Conservation (phyloP, 495 filamentous ascomycete genomes). For the Penicillium nucicola region DNA sequence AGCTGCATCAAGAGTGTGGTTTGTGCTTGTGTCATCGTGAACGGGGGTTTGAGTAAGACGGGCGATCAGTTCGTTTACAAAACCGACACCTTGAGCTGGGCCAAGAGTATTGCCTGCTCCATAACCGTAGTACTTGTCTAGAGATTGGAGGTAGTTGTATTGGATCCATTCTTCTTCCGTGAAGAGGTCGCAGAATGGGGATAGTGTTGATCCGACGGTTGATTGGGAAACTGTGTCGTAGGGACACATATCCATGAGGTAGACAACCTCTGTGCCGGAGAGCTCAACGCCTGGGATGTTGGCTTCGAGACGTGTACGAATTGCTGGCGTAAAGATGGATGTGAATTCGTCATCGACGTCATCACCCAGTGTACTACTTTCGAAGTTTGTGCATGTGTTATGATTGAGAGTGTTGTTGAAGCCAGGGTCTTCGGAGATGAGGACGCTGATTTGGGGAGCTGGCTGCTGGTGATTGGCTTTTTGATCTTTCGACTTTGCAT, state of each 20-base stretch:
- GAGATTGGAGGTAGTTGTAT: constrained; percentile 73
- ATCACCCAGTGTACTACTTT: constrained; percentile 42
- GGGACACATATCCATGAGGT: constrained; percentile 82
- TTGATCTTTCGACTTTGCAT: constrained; percentile 48
- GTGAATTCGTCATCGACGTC: constrained; percentile 52
- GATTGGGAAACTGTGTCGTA: constrained; percentile 67
- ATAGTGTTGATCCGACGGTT: constrained; percentile 33
- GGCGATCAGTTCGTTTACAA: constrained; percentile 80
- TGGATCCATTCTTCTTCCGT: constrained; percentile 62
- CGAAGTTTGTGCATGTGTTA: constrained; percentile 62
- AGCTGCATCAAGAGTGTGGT: constrained; percentile 63
- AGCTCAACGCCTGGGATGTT: constrained; percentile 61
- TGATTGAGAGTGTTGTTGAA: constrained; percentile 79
- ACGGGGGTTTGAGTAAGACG: constrained; percentile 65
- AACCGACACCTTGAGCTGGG: constrained; percentile 79
- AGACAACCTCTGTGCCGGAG: constrained; percentile 53
- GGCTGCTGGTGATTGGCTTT: constrained; percentile 24
- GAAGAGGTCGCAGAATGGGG: constrained; percentile 73
- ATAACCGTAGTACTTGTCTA: constrained; percentile 80
- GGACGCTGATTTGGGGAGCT: constrained; percentile 55
- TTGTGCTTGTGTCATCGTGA: constrained; percentile 66
- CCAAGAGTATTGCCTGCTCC: constrained; percentile 72
- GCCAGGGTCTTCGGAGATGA: constrained; percentile 59
- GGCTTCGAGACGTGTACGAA: constrained; percentile 58
- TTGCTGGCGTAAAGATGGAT: constrained; percentile 55